Evolutionary conservation across 495 filamentous ascomycete genomes (phyloP), one percentile per base, ranked within the genome.

Genomic region (Penicillium ochrochloron): DNA sequence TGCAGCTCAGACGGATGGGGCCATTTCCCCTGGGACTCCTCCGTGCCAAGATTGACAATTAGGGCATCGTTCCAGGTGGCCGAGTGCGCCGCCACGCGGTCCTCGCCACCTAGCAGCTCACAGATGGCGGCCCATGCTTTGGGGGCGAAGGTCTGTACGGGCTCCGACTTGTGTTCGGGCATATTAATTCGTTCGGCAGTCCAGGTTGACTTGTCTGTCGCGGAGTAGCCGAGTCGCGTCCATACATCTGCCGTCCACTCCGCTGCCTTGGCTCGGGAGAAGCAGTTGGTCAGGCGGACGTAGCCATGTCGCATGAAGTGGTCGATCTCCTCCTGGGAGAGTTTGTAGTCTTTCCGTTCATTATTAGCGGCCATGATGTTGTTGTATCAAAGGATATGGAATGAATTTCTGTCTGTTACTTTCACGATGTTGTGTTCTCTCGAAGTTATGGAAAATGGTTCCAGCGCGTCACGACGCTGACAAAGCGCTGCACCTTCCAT

Each of bases 41-140:
- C 72, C 8, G 83, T 86, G 25, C 90, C 90, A 17, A 93, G 80
- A 75, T 92, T 93, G 29, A 92, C 88, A 62, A 92, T 92, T 34
- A 91, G 80, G 15, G 82, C 83, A 76, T 93, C 90, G 39, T 82
- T 82, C 90, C 90, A 92, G 5, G 74, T 66, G 4, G 79, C 79
- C 44, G 80, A 83, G n/a, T 71, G 61, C 2, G 78, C 77, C 11
- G 74, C 69, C 15, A 91, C 72, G 21, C 85, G 83, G 53, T 86
- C 82, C 59, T 89, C 84, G 60, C 89, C 89, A 55, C 88, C 89
- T 65, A 89, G 84, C 11, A 92, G 83, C 73, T 90, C 85, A 69
- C 85, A 88, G 70, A 92, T 90, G 8, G 87, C 87, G 3, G 79
- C 75, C 89, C 89, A 92, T 15, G 86, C 89, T 59, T 85, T 85